These are phyloP conservation scores for Phytophthora sp. DNA, from an alignment of 352 stramenopile genomes.

Conservation along the genomic window DNA sequence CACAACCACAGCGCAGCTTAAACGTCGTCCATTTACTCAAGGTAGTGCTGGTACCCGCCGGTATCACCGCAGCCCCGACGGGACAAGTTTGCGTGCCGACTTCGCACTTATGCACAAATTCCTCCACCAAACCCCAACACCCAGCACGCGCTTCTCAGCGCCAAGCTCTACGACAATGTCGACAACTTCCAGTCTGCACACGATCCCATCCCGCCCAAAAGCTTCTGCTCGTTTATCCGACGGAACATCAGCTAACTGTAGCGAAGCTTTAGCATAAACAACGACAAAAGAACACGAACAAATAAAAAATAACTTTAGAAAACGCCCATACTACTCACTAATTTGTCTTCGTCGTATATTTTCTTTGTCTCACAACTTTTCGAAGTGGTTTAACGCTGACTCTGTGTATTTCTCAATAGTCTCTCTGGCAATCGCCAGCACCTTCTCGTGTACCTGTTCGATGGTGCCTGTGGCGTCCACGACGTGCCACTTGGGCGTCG, in stretches of 20 bases:
- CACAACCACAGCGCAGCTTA: constrained; percentile 34
- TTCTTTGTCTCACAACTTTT: constrained; percentile 33
- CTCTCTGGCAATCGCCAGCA: constrained; percentile 59
- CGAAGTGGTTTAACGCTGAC: constrained; percentile 50
- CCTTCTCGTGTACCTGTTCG: constrained; percentile 70
- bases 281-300: constrained; percentile 4
- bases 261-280: constrained; percentile 32
- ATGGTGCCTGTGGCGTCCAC: constrained; percentile 82
- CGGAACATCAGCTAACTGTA: constrained; percentile 29
- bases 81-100: constrained; percentile 36
- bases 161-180: background rate
- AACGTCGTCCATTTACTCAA: constrained; percentile 56
- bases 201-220: constrained; percentile 33
- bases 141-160: constrained; percentile 9
- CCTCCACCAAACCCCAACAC: constrained; percentile 53
- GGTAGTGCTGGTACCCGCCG: constrained; percentile 44
- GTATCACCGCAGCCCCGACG: constrained; percentile 40
- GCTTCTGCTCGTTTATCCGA: constrained; percentile 21
- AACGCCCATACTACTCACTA: background rate
- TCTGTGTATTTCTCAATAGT: constrained; percentile 44
- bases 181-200: background rate
- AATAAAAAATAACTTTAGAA: background rate
- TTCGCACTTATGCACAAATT: constrained; percentile 79
- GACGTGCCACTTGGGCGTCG: constrained; percentile 69
- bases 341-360: background rate